Evolutionary conservation across 1,284 basidiomycete species (phyloP).

Genomic region (Mycosarcoma maydis): DNA sequence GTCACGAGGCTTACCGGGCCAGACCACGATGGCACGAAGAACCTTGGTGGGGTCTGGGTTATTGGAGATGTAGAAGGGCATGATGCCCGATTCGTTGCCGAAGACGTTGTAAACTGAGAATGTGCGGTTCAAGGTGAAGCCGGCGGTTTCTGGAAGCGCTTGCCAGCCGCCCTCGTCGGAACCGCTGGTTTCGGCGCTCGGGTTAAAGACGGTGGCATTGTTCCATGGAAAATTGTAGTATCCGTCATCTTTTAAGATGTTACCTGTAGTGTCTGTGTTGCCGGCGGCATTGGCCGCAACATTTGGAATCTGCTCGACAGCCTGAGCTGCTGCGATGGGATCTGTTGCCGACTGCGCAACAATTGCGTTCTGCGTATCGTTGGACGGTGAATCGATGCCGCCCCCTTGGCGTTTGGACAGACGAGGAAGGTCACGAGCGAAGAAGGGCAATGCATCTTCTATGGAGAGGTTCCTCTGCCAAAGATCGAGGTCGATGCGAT

Average conservation of each 20-base stretch:
- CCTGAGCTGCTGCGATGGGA: slow-evolving; percentile 26
- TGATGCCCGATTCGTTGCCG: slow-evolving; percentile 40
- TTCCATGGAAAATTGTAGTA: slow-evolving; percentile 35
- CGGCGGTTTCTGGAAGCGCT: slow-evolving; percentile 24
- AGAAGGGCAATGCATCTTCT: slow-evolving; percentile 11
- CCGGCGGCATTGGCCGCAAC: slow-evolving; percentile 23
- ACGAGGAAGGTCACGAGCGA: slow-evolving; percentile 4
- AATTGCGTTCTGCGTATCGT: slow-evolving; percentile 13
- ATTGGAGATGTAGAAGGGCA: slow-evolving; percentile 55
- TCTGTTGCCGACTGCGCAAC: slow-evolving; percentile 19
- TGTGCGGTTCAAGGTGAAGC: slow-evolving; percentile 46
- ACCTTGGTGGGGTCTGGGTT: slow-evolving; percentile 36
- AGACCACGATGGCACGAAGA: slow-evolving; percentile 43
- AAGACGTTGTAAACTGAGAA: slow-evolving; percentile 33
- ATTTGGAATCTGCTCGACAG: slow-evolving; percentile 27
- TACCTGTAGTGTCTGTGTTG: slow-evolving; percentile 20
- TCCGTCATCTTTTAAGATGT: slow-evolving; percentile 36
- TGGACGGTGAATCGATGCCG: neutral
- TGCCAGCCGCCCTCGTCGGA: slow-evolving; percentile 68
- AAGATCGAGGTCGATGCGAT: slow-evolving; percentile 30
- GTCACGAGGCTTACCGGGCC: slow-evolving; percentile 58
- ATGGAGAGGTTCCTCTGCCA: slow-evolving; percentile 6
- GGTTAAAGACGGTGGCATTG: slow-evolving; percentile 15
- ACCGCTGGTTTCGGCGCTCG: slow-evolving; percentile 21
- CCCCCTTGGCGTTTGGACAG: slow-evolving; percentile 19